These are phyloP conservation scores for Aspergillus ellipticus DNA, from an alignment of 495 filamentous ascomycete species.

Conservation along the genomic window DNA sequence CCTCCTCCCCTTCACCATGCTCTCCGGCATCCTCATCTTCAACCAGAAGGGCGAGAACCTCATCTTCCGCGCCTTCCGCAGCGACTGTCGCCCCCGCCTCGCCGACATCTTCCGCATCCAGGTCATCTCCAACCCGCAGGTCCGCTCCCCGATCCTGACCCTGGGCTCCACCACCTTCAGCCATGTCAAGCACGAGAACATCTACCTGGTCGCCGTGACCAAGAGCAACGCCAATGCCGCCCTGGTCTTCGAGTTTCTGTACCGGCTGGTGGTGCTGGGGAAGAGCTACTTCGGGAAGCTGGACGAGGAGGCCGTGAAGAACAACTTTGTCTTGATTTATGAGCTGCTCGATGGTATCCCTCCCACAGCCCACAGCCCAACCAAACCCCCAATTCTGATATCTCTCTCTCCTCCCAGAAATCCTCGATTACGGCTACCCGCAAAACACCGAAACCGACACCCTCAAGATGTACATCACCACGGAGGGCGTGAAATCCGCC, in stretches of 20 bases:
- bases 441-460: slow-evolving; percentile 99
- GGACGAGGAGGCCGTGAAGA: slow-evolving; percentile 99
- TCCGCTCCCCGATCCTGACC: slow-evolving; percentile 95
- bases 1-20: slow-evolving; percentile 53
- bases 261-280: slow-evolving; percentile 83
- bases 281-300: slow-evolving; percentile 98
- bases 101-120: slow-evolving; percentile 99
- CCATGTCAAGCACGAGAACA: slow-evolving; percentile 99
- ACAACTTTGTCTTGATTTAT: slow-evolving; percentile 98
- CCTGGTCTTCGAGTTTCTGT: slow-evolving; percentile 96
- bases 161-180: slow-evolving; percentile 97
- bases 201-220: slow-evolving; percentile 95
- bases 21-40: slow-evolving; percentile 95
- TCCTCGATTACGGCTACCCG: slow-evolving; percentile 98
- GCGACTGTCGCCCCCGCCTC: slow-evolving; percentile 92
- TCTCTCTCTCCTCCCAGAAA: slow-evolving; percentile 56
- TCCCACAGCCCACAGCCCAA: background rate
- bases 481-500: slow-evolving; percentile 96
- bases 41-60: slow-evolving; percentile 99
- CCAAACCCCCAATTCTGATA: no score
- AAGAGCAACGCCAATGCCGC: slow-evolving; percentile 99
- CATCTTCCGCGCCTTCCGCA: slow-evolving; percentile 97
- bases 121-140: slow-evolving; percentile 97
- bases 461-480: slow-evolving; percentile 99
- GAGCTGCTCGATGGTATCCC: slow-evolving; percentile 87